phyloP scores from a whole-genome alignment of 495 filamentous ascomycete species.

The Stereocaulon alpinum region DNA sequence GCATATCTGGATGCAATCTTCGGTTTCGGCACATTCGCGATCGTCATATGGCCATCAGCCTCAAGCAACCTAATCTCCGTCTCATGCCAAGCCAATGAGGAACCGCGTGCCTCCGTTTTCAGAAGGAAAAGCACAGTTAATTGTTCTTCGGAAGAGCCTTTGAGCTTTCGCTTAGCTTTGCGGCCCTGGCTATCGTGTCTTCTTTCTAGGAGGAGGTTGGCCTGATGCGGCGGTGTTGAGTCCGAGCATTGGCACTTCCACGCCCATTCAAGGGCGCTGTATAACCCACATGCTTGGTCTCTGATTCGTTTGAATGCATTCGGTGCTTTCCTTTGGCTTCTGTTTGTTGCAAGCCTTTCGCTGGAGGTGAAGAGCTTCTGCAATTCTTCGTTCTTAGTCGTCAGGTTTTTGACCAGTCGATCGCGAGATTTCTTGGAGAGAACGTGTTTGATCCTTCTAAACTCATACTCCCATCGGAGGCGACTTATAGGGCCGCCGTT shows the following conservation, averaged over 20 bases:
- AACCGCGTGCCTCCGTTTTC: not conserved
- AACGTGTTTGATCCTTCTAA: not conserved
- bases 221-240: not conserved
- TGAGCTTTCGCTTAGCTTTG: too few species aligned
- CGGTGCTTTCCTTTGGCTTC: not conserved
- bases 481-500: too few species aligned
- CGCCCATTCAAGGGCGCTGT: not conserved
- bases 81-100: not conserved
- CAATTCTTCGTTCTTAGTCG: slow-evolving; percentile 10
- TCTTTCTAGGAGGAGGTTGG: not conserved
- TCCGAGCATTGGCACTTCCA: not conserved
- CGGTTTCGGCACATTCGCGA: too few species aligned
- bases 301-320: not conserved
- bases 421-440: not conserved
- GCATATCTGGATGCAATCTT: too few species aligned
- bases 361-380: slow-evolving; percentile 11
- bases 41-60: too few species aligned
- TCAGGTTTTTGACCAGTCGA: not conserved
- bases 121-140: not conserved
- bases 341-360: not conserved
- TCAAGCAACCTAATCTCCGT: not conserved
- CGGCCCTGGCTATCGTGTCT: not conserved
- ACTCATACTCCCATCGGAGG: too few species aligned
- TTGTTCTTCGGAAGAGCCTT: not conserved
- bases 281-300: slow-evolving; percentile 2